Evolutionary conservation across 2,329 filamentous ascomycete species (phyloP).

Genomic region (Cytospora leucostoma): DNA sequence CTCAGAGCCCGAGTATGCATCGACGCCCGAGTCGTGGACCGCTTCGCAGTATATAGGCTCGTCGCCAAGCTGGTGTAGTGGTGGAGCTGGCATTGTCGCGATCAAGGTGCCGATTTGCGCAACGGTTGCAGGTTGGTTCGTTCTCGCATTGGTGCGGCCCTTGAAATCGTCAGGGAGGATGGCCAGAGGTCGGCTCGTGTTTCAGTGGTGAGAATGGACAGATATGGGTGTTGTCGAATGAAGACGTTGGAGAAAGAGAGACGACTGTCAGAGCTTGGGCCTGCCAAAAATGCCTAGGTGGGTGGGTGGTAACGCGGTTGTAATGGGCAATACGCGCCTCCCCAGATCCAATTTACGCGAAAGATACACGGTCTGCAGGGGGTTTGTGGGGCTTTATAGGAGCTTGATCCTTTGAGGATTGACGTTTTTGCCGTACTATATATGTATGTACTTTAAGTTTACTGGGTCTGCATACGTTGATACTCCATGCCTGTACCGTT

Average conservation of each 20-base stretch:
- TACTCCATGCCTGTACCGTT: neutral
- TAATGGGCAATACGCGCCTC: constrained; percentile 19
- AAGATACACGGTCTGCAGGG: constrained; percentile 5
- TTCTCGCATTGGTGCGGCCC: constrained; percentile 7
- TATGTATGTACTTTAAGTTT: neutral
- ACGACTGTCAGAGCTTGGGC: constrained; percentile 11
- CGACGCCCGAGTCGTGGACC: constrained; percentile 41
- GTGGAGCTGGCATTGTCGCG: constrained; percentile 15
- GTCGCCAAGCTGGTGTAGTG: constrained; percentile 27
- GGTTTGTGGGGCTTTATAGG: neutral
- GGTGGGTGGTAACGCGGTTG: constrained; percentile 20
- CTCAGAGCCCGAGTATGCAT: constrained; percentile 59
- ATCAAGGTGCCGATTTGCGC: constrained; percentile 11
- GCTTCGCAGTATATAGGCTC: constrained; percentile 53
- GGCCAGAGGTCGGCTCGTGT: neutral
- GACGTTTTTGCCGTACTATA: neutral
- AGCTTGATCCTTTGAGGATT: neutral
- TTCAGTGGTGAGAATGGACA: neutral
- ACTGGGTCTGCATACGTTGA: neutral
- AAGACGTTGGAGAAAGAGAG: constrained; percentile 1
- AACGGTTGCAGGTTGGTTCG: neutral
- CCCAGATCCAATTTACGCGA: constrained; percentile 16
- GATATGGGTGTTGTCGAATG: neutral
- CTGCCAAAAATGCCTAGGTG: constrained; percentile 1
- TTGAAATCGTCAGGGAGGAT: neutral